Percentiles rank a stretch among this genome's conserved stretches.
phyloP scores from a whole-genome alignment of 2,329 filamentous ascomycete genomes.

The Pseudopithomyces chartarum region DNA sequence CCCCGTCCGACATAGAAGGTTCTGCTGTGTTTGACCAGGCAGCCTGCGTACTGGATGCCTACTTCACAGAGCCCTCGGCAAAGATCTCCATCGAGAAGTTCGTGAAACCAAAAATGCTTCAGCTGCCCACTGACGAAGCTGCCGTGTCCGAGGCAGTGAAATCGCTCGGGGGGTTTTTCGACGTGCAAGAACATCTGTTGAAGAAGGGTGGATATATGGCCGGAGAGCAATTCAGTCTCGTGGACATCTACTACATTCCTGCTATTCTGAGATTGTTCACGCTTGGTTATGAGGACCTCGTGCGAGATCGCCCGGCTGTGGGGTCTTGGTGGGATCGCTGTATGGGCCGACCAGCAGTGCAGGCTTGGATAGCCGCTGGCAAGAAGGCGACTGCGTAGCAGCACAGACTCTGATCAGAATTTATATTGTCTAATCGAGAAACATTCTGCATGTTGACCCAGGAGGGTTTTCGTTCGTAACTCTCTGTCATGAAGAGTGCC shows the following conservation, averaged over 20 bases:
- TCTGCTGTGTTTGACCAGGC: conserved; percentile 53
- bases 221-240: conserved; percentile 50
- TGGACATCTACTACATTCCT: conserved; percentile 57
- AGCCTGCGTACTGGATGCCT: conserved; percentile 47
- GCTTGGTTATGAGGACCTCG: conserved; percentile 17
- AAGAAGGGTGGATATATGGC: conserved; percentile 52
- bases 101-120: conserved; percentile 50
- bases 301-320: conserved; percentile 19
- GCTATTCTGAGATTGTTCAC: conserved; percentile 50
- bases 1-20: conserved; percentile 47
- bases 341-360: conserved; percentile 19
- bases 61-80: conserved; percentile 52
- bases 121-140: conserved; percentile 49
- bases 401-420: not conserved
- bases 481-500: too few relatives aligned
- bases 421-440: not conserved
- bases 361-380: conserved; percentile 21
- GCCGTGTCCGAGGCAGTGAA: conserved; percentile 46
- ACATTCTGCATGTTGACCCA: too few relatives aligned
- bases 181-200: conserved; percentile 49
- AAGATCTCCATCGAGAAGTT: conserved; percentile 54
- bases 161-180: conserved; percentile 50
- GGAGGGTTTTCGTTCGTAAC: too few relatives aligned
- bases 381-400: conserved; percentile 14
- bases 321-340: conserved; percentile 26